Conservation (phyloP, 78 protist species). For the Acrasis kona region DNA sequence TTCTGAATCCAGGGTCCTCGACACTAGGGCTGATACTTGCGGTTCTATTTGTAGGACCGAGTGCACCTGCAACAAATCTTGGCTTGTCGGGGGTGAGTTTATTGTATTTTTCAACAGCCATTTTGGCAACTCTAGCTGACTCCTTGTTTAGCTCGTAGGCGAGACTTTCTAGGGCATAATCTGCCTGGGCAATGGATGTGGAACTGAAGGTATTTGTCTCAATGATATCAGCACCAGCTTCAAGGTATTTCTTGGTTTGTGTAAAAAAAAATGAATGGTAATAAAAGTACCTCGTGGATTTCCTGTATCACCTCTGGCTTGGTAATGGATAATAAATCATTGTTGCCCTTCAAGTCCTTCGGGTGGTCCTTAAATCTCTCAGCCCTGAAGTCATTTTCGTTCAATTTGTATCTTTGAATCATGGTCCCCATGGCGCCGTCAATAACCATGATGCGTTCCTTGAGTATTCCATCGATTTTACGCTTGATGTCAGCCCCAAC, state of each 20-base stretch:
- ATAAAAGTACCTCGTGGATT: conserved; percentile 67
- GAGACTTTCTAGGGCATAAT: conserved; percentile 74
- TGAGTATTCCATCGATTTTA: conserved; percentile 11
- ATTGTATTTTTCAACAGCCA: conserved; percentile 25
- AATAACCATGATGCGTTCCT: conserved; percentile 70
- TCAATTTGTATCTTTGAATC: conserved; percentile 73
- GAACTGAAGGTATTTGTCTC: conserved; percentile 96
- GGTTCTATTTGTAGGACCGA: conserved; percentile 95
- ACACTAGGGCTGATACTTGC: conserved; percentile 90
- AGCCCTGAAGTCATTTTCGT: conserved; percentile 85
- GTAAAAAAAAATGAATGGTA: not conserved
- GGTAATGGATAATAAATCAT: conserved; percentile 88
- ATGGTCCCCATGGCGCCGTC: conserved; percentile 99
- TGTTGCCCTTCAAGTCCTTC: conserved; percentile 91
- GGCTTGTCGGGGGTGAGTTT: conserved; percentile 27
- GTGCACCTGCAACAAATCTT: conserved; percentile 90
- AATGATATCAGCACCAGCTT: conserved; percentile 95
- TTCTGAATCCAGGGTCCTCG: conserved; percentile 83
- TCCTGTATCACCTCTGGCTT: conserved; percentile 74
- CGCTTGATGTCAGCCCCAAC: not conserved
- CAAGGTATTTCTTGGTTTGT: conserved; percentile 49
- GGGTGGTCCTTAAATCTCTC: conserved; percentile 65
- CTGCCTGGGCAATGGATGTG: conserved; percentile 84
- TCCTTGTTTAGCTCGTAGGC: conserved; percentile 51
- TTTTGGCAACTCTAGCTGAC: conserved; percentile 54